Percentiles rank a stretch among this genome's conserved stretches.
These are phyloP conservation scores for Xylaria sp. DNA, from an alignment of 2,329 filamentous ascomycete genomes.

Conservation along the genomic window DNA sequence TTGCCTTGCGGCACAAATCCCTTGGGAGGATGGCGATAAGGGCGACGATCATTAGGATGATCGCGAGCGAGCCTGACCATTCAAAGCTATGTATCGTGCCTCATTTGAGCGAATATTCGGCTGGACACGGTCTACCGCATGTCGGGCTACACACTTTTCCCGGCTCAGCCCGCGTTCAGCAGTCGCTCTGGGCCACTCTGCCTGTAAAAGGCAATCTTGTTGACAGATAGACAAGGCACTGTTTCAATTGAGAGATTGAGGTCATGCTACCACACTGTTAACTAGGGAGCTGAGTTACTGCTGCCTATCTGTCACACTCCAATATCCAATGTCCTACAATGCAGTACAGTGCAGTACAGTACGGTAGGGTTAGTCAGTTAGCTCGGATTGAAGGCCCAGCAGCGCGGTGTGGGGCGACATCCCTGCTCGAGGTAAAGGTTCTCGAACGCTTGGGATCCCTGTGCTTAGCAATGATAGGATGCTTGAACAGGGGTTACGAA, in stretches of 20 bases:
- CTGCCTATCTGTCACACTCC: constrained; percentile 26
- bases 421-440: constrained; percentile 25
- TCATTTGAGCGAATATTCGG: constrained; percentile 14
- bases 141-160: not conserved
- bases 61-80: not conserved
- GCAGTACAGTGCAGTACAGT: too few relatives aligned
- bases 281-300: constrained; percentile 23
- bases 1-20: not conserved
- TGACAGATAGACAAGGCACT: constrained; percentile 10
- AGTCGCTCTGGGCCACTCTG: not conserved
- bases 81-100: not conserved
- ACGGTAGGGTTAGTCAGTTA: not conserved
- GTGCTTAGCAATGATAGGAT: constrained; percentile 8
- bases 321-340: constrained; percentile 4
- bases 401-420: constrained; percentile 18
- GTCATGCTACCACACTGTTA: constrained; percentile 15
- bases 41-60: not conserved
- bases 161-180: not conserved
- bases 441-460: constrained; percentile 29
- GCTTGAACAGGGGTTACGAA: constrained; percentile 16
- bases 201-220: not conserved
- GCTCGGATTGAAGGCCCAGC: constrained; percentile 22
- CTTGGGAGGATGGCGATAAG: not conserved
- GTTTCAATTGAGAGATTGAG: constrained; percentile 18
- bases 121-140: not conserved